Percentiles rank a stretch among this genome's conserved stretches.
Conservation (phyloP, 2,329 filamentous ascomycete genomes). For the Xylogone sp. region DNA sequence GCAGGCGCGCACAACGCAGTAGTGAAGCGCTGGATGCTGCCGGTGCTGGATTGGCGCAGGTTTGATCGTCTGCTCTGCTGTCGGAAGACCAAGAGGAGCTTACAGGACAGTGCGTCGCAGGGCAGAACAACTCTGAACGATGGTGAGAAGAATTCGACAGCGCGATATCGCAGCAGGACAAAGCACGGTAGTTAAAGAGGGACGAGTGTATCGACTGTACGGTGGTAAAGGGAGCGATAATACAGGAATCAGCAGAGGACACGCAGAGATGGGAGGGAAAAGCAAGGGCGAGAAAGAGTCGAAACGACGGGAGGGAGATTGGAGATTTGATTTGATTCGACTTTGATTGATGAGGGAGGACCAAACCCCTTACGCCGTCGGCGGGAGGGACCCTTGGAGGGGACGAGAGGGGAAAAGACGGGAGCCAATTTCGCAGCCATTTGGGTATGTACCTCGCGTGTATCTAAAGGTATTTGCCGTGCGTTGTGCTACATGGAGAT, state of each 20-base stretch:
- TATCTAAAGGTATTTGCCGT: too few relatives aligned
- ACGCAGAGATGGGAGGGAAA: too few relatives aligned
- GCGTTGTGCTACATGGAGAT: not conserved
- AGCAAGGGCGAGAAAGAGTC: too few relatives aligned
- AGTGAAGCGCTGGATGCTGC: slow-evolving; percentile 2
- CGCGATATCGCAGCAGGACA: not conserved
- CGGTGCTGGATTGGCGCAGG: slow-evolving; percentile 2
- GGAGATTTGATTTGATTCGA: too few relatives aligned
- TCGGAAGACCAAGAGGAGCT: not conserved
- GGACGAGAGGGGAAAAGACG: too few relatives aligned
- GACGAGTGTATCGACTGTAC: too few relatives aligned
- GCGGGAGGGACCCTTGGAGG: too few relatives aligned
- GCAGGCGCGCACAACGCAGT: slow-evolving; percentile 5
- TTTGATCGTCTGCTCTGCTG: not conserved
- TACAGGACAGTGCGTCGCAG: not conserved
- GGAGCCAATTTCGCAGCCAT: too few relatives aligned
- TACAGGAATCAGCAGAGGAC: not conserved
- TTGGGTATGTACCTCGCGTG: too few relatives aligned
- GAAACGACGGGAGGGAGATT: too few relatives aligned
- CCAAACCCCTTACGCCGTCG: not conserved
- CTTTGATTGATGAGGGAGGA: too few relatives aligned
- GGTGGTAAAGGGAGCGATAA: not conserved
- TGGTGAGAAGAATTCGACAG: not conserved
- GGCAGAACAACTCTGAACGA: not conserved
- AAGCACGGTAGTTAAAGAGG: not conserved